These are phyloP conservation scores for Cordyceps javanica DNA, from an alignment of 2,329 filamentous ascomycete species.

Conservation along the genomic window DNA sequence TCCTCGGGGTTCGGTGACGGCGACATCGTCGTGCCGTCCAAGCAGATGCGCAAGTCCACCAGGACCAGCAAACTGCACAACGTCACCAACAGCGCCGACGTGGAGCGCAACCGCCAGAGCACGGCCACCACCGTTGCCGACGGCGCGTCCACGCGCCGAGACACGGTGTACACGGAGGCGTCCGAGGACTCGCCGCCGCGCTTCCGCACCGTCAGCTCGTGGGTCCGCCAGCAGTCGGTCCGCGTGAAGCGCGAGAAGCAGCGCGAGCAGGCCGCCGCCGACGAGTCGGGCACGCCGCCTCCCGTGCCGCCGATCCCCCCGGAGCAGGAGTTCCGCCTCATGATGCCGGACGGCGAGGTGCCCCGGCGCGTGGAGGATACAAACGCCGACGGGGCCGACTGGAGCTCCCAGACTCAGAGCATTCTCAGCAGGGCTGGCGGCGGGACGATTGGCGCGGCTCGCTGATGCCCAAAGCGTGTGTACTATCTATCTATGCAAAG, in stretches of 20 bases:
- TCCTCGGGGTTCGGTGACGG: slow-evolving; percentile 61
- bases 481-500: no score
- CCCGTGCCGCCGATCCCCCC: slow-evolving; percentile 36
- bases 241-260: slow-evolving; percentile 43
- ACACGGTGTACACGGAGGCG: slow-evolving; percentile 46
- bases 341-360: slow-evolving; percentile 45
- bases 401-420: neutral
- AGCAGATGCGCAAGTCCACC: slow-evolving; percentile 14
- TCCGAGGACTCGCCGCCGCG: slow-evolving; percentile 49
- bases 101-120: slow-evolving; percentile 9
- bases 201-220: slow-evolving; percentile 54
- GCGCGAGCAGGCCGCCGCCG: slow-evolving; percentile 22
- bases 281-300: slow-evolving; percentile 28
- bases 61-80: slow-evolving; percentile 1
- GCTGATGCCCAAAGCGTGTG: neutral
- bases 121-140: slow-evolving; percentile 6
- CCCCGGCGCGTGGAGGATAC: slow-evolving; percentile 35
- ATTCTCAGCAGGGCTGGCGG: neutral
- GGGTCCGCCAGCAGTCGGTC: slow-evolving; percentile 59
- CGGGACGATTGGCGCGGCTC: slow-evolving; percentile 1
- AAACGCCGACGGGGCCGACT: neutral
- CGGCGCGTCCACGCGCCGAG: slow-evolving; percentile 25
- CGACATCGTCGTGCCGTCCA: slow-evolving; percentile 45
- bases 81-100: neutral
- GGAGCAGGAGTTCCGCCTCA: slow-evolving; percentile 42